Evolutionary conservation across 2,329 filamentous ascomycete species (phyloP).

Genomic region (Fusarium gaditjirri): DNA sequence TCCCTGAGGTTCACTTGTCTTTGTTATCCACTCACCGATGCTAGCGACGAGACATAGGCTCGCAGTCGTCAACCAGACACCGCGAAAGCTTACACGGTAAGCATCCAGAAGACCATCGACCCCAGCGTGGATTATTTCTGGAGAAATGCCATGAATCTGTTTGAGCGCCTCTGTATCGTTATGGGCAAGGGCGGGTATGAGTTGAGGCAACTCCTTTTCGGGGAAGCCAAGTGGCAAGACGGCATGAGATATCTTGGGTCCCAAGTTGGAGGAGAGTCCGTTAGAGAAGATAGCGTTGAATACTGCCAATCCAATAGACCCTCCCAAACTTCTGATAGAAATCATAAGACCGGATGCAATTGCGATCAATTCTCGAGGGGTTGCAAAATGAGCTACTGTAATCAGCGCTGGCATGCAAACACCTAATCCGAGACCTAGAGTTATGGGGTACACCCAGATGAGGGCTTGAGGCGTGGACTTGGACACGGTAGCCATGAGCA

Average conservation of each 20-base stretch:
- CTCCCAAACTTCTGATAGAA: neutral
- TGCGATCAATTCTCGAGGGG: neutral
- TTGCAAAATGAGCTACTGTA: constrained; percentile 6
- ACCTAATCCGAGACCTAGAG: neutral
- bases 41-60: neutral
- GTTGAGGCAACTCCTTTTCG: neutral
- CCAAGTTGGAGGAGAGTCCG: neutral
- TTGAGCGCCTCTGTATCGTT: neutral
- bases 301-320: neutral
- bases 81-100: neutral
- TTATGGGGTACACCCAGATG: neutral
- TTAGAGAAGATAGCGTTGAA: neutral
- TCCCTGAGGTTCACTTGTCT: accelerated
- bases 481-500: neutral
- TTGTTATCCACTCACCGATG: neutral
- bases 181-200: neutral
- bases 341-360: neutral
- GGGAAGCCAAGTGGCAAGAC: neutral
- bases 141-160: neutral
- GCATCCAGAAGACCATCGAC: neutral
- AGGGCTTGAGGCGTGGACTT: neutral
- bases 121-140: neutral
- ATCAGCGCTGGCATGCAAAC: neutral
- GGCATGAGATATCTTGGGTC: neutral
- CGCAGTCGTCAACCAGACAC: neutral